A percentile compares a stretch with the other conserved stretches of the same genome.
Conservation (phyloP, 2,329 filamentous ascomycete genomes). For the Myriangium duriaei region DNA sequence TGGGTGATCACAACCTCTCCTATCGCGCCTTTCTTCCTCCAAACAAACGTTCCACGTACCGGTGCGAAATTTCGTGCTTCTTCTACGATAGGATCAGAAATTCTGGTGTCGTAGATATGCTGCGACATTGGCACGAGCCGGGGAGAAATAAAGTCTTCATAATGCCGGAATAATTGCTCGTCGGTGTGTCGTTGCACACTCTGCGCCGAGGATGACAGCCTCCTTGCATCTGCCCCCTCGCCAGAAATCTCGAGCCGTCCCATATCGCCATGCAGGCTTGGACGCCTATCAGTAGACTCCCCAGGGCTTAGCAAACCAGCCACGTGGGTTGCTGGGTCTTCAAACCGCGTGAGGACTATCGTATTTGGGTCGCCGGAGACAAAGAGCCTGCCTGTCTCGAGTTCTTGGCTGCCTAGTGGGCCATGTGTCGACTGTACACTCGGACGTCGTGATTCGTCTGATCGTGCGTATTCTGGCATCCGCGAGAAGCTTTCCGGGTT, state of each 20-base stretch:
- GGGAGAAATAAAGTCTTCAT: constrained; percentile 12
- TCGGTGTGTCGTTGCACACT: constrained; percentile 5
- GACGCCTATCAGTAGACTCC: constrained; percentile 8
- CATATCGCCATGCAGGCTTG: constrained; percentile 11
- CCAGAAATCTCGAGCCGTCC: constrained; percentile 9
- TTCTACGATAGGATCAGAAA: constrained; percentile 10
- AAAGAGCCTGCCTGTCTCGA: constrained; percentile 1
- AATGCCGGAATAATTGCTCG: constrained; percentile 13
- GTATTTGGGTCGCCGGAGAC: constrained; percentile 32
- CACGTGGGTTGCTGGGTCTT: constrained; percentile 25
- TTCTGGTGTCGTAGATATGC: constrained; percentile 6
- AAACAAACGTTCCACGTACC: too few relatives aligned
- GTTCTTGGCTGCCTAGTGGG: constrained; percentile 4
- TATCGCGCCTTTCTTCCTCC: too few relatives aligned
- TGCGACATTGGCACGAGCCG: constrained; percentile 10
- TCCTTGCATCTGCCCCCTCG: constrained; percentile 3
- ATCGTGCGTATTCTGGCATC: constrained; percentile 36
- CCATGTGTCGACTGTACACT: constrained; percentile 7
- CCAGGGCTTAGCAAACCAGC: constrained; percentile 7
- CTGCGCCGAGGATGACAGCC: constrained; percentile 4
- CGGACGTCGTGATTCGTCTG: constrained; percentile 2
- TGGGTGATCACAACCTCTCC: too few relatives aligned
- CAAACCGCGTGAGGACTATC: constrained; percentile 39
- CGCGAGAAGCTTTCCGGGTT: constrained; percentile 42
- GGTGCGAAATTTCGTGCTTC: constrained; percentile 39